These are phyloP conservation scores for Dichotomocladium elegans DNA, from an alignment of 371 early-diverging fungal genomes.

Conservation along the genomic window DNA sequence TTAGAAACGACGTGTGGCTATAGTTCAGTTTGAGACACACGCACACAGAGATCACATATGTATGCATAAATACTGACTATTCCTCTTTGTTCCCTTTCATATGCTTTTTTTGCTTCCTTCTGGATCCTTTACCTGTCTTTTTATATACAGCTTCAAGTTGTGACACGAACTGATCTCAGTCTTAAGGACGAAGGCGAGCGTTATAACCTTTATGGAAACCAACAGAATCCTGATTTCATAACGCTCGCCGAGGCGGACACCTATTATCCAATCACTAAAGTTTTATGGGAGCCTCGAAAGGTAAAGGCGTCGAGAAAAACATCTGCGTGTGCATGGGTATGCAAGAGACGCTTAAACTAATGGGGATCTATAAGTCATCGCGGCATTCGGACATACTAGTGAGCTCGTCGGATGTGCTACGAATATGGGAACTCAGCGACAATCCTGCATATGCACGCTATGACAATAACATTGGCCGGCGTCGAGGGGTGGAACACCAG, in stretches of 20 bases:
- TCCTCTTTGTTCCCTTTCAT: not conserved
- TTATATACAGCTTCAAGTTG: constrained; percentile 58
- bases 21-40: not conserved
- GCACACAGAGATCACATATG: not conserved
- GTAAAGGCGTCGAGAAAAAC: constrained; percentile 23
- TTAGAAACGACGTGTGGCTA: constrained; percentile 18
- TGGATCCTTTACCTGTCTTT: not conserved
- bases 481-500: constrained; percentile 8
- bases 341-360: not conserved
- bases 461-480: constrained; percentile 38
- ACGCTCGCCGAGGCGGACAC: constrained; percentile 74
- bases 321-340: not conserved
- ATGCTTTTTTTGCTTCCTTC: not conserved
- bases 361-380: constrained; percentile 32
- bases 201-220: constrained; percentile 14
- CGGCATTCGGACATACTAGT: constrained; percentile 74
- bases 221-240: constrained; percentile 61
- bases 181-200: constrained; percentile 18
- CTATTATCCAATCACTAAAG: constrained; percentile 88
- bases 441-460: constrained; percentile 26
- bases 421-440: constrained; percentile 84
- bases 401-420: constrained; percentile 82
- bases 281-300: constrained; percentile 84
- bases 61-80: too few species aligned
- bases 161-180: constrained; percentile 52